Evolutionary conservation across 768 basidiomycete genomes (phyloP).

Genomic region (Pisolithus marmoratus): DNA sequence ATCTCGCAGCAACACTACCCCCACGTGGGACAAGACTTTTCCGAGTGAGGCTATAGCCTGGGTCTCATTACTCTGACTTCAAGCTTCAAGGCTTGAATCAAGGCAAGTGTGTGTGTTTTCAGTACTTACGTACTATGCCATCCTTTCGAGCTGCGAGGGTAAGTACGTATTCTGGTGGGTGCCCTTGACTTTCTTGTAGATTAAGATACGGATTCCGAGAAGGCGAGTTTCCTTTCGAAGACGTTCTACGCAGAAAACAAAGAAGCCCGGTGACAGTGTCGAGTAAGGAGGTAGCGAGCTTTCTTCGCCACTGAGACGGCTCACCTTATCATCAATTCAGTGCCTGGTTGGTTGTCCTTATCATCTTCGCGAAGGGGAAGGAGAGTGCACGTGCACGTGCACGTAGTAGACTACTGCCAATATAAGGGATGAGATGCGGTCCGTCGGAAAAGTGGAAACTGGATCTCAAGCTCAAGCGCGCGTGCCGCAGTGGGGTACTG

Average conservation of each 20-base stretch:
- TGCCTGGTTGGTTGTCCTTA: not conserved
- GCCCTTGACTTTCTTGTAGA: too few relatives aligned
- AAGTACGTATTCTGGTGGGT: too few relatives aligned
- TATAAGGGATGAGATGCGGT: not conserved
- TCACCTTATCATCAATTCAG: not conserved
- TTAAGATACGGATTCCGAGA: too few relatives aligned
- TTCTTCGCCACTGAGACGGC: too few relatives aligned
- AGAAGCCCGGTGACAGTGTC: not conserved
- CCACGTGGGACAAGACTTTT: too few relatives aligned
- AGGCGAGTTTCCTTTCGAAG: not conserved
- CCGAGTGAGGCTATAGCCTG: too few relatives aligned
- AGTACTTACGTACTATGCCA: too few relatives aligned
- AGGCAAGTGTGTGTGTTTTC: too few relatives aligned
- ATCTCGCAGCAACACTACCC: too few relatives aligned
- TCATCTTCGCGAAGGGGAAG: not conserved
- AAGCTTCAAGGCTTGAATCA: too few relatives aligned
- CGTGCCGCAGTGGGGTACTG: not conserved
- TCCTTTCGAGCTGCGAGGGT: too few relatives aligned
- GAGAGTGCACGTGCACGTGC: not conserved
- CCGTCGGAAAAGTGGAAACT: not conserved
- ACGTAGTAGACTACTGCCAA: not conserved
- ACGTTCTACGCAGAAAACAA: not conserved
- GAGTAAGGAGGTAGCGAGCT: not conserved
- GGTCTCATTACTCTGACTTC: too few relatives aligned
- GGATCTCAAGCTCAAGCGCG: not conserved